These are phyloP conservation scores for Plicaturopsis crispa DNA, from an alignment of 768 basidiomycete species.

Conservation along the genomic window DNA sequence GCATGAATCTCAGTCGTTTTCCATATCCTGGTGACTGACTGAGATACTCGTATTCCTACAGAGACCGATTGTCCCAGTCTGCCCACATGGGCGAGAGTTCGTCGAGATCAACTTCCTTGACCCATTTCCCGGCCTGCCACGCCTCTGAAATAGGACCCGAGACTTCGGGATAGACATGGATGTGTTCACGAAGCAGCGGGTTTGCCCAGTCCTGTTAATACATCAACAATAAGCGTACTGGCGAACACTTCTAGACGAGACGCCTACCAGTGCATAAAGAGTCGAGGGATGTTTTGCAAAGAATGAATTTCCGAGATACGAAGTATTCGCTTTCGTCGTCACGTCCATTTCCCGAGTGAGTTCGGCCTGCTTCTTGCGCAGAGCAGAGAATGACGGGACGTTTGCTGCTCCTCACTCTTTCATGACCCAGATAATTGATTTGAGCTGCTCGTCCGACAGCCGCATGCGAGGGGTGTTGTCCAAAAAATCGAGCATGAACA, in stretches of 20 bases:
- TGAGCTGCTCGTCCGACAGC: conserved; percentile 24
- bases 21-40: too few relatives aligned
- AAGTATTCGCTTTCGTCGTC: conserved; percentile 11
- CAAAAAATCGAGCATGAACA: conserved; percentile 26
- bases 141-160: conserved; percentile 10
- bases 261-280: conserved; percentile 11
- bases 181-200: conserved; percentile 13
- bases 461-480: conserved; percentile 24
- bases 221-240: too few relatives aligned
- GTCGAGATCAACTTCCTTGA: conserved; percentile 10
- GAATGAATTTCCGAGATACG: conserved; percentile 20
- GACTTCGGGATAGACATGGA: conserved; percentile 20
- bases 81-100: conserved; percentile 22
- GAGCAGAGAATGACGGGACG: conserved; percentile 20
- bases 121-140: conserved; percentile 21
- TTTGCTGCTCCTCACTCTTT: conserved; percentile 18
- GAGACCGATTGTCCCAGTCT: conserved; percentile 9
- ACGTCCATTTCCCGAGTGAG: conserved; percentile 9
- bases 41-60: too few relatives aligned
- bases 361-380: conserved; percentile 17
- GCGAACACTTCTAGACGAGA: too few relatives aligned
- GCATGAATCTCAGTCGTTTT: too few relatives aligned
- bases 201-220: conserved; percentile 19
- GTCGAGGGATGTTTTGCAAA: conserved; percentile 17
- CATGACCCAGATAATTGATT: conserved; percentile 25